Evolutionary conservation across 306 rosid genomes (phyloP), one percentile per base, ranked within the genome.

Genomic region (Luffa acutangula): DNA sequence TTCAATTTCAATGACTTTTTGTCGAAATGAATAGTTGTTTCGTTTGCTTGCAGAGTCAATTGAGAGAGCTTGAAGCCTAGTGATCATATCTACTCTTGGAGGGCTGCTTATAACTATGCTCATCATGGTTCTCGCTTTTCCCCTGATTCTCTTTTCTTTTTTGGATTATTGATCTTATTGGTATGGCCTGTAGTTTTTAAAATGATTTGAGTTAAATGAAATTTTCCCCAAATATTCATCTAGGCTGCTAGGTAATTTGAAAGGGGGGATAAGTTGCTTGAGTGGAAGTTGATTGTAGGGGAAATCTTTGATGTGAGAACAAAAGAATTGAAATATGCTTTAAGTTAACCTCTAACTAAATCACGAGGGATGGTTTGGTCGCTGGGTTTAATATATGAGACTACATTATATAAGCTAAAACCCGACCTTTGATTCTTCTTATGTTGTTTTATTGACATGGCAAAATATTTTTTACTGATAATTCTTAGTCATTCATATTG

Each of bases 1-100:
- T 72, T 10, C 14, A 5, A n/a, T 21, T 46, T 21, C 20, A 46
- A 20, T 74, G 11, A n/a, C 5, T 7, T 49, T 51, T 74, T 76
- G 13, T 52, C n/a, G n/a, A 36, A 51, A 51, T 41, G 5, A 41
- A 41, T 41, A 45, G 7, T 34, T 54, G 21, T 36, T 59, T 75
- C 63, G 43, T 57, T 8, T 80, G 81, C 80, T 56, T 80, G 77
- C 89, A 91, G 98, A 48, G 87, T 91, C 43, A 74, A 62, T 17
- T 82, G 82, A 79, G 90, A 81, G 85, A 85, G 87, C 56, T 82
- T 94, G 78, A 89, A 92, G 70, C 88, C 91, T 2, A 96, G 98
- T 82, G 96, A 94, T 92, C 98, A 94, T 81, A 87, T 94, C 76
- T 94, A 94, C 84, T 88, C 93, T 65, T 94, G 94, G 96, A 94